Evolutionary conservation across 768 basidiomycete species (phyloP), one percentile per base, ranked within the genome.

Genomic region (Cantharellus cinnabarinus): DNA sequence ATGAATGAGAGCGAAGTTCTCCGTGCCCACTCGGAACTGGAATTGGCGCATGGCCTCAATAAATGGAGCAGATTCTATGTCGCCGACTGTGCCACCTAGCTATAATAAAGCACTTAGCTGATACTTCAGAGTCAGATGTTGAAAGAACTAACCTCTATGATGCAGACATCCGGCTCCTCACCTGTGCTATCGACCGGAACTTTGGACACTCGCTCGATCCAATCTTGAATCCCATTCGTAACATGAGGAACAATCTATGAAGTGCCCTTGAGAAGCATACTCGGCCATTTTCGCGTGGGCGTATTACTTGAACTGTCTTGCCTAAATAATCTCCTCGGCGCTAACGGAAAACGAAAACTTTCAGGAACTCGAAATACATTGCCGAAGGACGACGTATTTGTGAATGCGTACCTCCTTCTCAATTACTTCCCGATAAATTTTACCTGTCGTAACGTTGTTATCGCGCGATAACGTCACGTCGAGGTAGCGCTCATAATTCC

Each of bases 11-110:
- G 94, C 93, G 68, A 97, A 97, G 71, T 98, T 97, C 60, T 90
- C 88, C 68, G 85, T 79, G 15, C 94, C 93, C 29, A 98, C 93
- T 59, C 94, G 83, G 75, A 97, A 97, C 68, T 99, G 94, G 77
- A 99, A 99, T 70, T 99, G 94, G n/a, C 94, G 82, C 85, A 99
- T 91, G 0, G 94, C 94, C 70, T 99, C 94, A 52, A 99, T 77
- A 70, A 99, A 99, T 2, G 94, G 94, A 2, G 93, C 93, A 3
- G 90, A 95, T 66, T 99, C 94, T 68, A 99, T 99, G 66, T 99
- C 94, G 51, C 94, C 94, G 14, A 99, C 94, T 0, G 94, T 99
- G 29, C 94, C 94, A 59, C 94, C 94, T 62, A 99, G 85, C 89
- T 93, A 62, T n/a, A 59, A 14, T n/a, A 41, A 29, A 58, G 15